Percentiles rank a stretch among this genome's conserved stretches.
phyloP scores from a whole-genome alignment of 106 monocot species.

The Dendrobium huoshanense region DNA sequence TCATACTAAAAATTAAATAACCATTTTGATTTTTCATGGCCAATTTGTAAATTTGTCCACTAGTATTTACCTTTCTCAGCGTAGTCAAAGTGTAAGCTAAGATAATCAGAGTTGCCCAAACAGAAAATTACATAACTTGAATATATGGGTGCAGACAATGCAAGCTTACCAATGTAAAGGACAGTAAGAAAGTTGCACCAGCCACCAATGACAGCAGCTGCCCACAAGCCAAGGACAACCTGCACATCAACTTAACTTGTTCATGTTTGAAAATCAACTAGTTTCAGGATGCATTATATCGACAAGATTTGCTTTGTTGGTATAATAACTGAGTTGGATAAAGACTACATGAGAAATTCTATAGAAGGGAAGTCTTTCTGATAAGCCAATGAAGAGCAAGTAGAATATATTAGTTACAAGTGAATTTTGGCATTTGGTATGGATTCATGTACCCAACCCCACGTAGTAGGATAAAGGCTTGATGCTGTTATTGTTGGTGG shows the following conservation, averaged over 20 bases:
- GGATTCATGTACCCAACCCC: no score
- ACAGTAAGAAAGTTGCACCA: slow-evolving; percentile 96
- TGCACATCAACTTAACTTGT: slow-evolving; percentile 12
- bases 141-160: no score
- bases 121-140: no score
- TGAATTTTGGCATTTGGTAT: neutral
- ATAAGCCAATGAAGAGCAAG: neutral
- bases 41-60: no score
- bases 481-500: no score
- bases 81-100: no score
- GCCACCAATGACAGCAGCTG: slow-evolving; percentile 80
- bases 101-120: no score
- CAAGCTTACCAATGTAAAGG: slow-evolving; percentile 50
- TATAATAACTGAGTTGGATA: neutral
- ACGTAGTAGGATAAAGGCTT: no score
- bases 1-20: no score
- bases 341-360: neutral
- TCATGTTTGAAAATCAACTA: neutral
- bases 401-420: neutral
- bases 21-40: no score
- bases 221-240: slow-evolving; percentile 68
- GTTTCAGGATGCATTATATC: neutral
- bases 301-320: neutral
- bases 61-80: no score
- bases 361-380: neutral